phyloP scores from a whole-genome alignment of 163 green algal species.

The Chlorella variabilis region DNA sequence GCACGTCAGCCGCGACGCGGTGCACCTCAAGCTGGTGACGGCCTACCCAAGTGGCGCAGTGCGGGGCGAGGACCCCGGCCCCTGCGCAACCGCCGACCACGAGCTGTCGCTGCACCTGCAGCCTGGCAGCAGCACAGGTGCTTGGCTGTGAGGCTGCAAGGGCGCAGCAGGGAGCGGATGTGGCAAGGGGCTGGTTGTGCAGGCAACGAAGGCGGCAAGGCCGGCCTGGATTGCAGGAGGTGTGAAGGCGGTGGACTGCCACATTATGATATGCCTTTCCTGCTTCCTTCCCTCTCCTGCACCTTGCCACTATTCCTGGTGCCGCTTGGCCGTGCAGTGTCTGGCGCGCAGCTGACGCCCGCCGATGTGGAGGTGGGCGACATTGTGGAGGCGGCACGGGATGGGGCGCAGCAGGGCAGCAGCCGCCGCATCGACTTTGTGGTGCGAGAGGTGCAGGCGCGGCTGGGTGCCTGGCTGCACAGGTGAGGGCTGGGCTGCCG shows the following conservation, averaged over 20 bases:
- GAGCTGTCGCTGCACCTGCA: conserved; percentile 31
- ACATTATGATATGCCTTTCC: neutral
- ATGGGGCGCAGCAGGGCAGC: neutral
- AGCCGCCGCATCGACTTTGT: conserved; percentile 12
- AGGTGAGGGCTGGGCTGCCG: no score
- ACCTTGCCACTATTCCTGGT: neutral
- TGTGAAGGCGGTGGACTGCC: no score
- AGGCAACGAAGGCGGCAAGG: no score
- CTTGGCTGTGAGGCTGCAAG: neutral
- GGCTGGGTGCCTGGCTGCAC: conserved; percentile 30
- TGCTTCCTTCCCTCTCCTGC: neutral
- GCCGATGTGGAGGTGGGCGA: conserved; percentile 30
- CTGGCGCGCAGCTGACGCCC: conserved; percentile 1
- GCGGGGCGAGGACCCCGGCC: neutral
- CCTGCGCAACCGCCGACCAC: conserved; percentile 27
- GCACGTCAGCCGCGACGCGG: neutral
- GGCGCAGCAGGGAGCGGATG: neutral
- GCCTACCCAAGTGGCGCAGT: conserved; percentile 32
- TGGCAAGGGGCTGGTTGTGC: neutral
- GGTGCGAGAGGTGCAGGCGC: conserved; percentile 33
- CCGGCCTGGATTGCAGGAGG: no score
- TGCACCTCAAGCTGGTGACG: conserved; percentile 38
- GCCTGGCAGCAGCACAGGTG: neutral
- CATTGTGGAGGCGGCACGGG: conserved; percentile 22
- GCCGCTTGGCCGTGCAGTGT: neutral